Conservation (phyloP, 2,329 filamentous ascomycete genomes). For the Xylariaceae sp. region DNA sequence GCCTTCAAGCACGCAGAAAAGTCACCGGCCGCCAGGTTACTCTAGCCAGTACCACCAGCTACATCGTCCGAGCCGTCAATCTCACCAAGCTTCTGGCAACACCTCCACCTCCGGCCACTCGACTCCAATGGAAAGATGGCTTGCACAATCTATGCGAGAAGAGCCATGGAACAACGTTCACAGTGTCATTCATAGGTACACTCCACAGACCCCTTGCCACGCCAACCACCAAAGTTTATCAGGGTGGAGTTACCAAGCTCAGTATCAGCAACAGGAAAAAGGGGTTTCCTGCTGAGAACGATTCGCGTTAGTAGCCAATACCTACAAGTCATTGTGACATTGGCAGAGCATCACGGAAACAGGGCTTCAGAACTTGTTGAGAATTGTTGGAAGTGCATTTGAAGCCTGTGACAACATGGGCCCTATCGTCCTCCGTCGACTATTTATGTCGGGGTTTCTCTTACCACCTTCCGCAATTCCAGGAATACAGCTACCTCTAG, state of each 20-base stretch:
- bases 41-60: neutral
- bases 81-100: neutral
- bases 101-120: neutral
- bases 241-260: neutral
- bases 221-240: neutral
- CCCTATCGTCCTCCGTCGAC: neutral
- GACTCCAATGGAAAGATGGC: neutral
- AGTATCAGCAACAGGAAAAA: neutral
- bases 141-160: neutral
- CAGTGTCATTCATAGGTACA: neutral
- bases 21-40: too few relatives aligned
- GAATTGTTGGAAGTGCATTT: neutral
- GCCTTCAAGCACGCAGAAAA: too few relatives aligned
- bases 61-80: neutral
- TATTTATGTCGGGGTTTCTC: neutral
- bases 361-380: neutral
- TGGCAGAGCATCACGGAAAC: too few relatives aligned
- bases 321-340: conserved; percentile 22
- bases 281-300: neutral
- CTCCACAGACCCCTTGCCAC: neutral
- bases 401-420: neutral
- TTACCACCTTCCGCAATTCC: neutral
- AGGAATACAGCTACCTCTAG: neutral
- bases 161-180: neutral
- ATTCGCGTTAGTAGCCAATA: neutral